Evolutionary conservation across 768 basidiomycete genomes (phyloP).

Genomic region (Auricularia auricula-judae): DNA sequence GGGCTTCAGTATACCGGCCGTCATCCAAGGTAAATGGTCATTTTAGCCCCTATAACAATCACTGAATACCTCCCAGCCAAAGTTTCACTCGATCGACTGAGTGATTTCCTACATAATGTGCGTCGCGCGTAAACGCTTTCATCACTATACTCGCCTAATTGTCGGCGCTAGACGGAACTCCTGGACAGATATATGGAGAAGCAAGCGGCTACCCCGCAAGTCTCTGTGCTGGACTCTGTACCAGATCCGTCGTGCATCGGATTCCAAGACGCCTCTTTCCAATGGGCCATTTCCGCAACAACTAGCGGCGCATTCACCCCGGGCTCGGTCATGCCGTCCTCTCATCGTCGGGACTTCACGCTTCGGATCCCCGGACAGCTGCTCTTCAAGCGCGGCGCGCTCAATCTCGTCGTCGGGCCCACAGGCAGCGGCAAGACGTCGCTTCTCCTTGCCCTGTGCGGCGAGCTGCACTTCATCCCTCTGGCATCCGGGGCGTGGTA

Average conservation of each 20-base stretch:
- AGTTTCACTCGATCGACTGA: background rate
- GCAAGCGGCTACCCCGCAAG: background rate
- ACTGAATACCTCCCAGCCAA: background rate
- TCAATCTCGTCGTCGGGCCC: constrained; percentile 8
- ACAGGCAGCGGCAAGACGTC: constrained; percentile 6
- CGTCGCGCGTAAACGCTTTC: background rate
- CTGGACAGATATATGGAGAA: constrained; percentile 17
- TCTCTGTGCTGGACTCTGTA: background rate
- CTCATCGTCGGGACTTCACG: background rate
- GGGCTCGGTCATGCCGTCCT: too few species aligned
- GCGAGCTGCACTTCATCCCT: constrained; percentile 13
- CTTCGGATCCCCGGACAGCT: constrained; percentile 4
- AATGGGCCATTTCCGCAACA: constrained; percentile 7
- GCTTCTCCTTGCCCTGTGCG: constrained; percentile 3
- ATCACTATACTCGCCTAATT: background rate
- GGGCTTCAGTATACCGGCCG: constrained; percentile 20
- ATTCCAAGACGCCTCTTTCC: constrained; percentile 9
- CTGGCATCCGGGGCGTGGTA: constrained; percentile 14
- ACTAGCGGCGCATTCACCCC: too few species aligned
- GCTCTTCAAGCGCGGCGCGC: constrained; percentile 3
- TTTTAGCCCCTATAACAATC: background rate
- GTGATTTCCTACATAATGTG: background rate
- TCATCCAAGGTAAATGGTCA: constrained; percentile 11
- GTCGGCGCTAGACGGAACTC: constrained; percentile 18
- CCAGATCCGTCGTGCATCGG: background rate